Evolutionary conservation across 441 rosid genomes (phyloP), one percentile per base, ranked within the genome.

Genomic region (Gossypium schwendimanii): DNA sequence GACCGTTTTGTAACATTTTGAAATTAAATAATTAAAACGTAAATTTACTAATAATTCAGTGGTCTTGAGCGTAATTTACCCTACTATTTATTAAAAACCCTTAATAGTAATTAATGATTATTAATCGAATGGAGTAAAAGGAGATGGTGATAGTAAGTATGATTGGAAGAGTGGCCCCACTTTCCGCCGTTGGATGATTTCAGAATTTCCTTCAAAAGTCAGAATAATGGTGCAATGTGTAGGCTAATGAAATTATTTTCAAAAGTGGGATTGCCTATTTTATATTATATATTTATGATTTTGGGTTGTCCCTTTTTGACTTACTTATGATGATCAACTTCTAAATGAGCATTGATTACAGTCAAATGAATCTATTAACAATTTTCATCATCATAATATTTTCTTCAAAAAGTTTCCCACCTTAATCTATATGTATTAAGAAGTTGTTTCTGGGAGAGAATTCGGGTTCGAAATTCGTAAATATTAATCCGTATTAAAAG

Each of bases 141-240:
- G 64, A 66, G 78, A 78, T 54, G 55, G 26, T 24, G 57, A 20
- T 75, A 65, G 39, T 63, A 76, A 61, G 31, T 50, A 74, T 80
- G 33, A 79, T 50, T 53, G 66, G 71, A 81, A 59, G 83, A 63
- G 80, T 79, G 66, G 58, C 63, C 85, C 86, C 85, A 80, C 83
- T 26, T 28, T 67, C 78, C 84, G 84, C 88, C 85, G 87, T 80
- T 75, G 26, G 77, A 75, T 78, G 81, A 78, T 80, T 28, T 61
- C 14, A 61, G 1, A 62, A 17, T 60, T 9, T 62, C 39, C 36
- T 6, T 53, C 0, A 52, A 52, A 20, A 31, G 71, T 76, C 82
- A 81, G 82, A 76, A 72, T 70, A 80, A 75, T 77, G 66, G 53
- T 77, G 79, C 78, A 53, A 11, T 12, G 49, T 69, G 47, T 20